Conservation (phyloP, 768 basidiomycete species). For the Hypholoma fasciculare region DNA sequence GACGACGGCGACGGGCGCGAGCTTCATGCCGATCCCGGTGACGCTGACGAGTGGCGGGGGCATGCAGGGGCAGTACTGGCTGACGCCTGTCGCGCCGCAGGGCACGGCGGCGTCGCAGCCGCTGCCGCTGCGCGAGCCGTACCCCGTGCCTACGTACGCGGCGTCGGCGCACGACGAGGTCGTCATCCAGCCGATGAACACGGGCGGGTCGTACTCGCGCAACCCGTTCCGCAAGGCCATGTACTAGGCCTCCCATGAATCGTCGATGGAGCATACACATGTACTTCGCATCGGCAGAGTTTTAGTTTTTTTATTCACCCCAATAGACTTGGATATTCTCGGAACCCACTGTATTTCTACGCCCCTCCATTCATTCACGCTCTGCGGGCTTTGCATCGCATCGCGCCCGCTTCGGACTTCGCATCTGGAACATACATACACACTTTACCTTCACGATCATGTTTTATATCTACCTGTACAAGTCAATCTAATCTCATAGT, state of each 20-base stretch:
- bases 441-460: neutral
- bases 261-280: too few species aligned
- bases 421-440: neutral
- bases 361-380: neutral
- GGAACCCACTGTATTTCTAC: neutral
- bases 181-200: conserved; percentile 25
- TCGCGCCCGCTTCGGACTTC: neutral
- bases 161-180: conserved; percentile 14
- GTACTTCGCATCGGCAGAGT: neutral
- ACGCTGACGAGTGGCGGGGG: conserved; percentile 16
- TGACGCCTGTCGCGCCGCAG: conserved; percentile 18
- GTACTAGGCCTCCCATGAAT: neutral
- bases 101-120: conserved; percentile 4
- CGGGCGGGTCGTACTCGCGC: conserved; percentile 23
- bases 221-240: conserved; percentile 28
- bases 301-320: neutral
- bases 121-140: conserved; percentile 8
- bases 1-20: conserved; percentile 14
- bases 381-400: neutral
- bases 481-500: too few species aligned
- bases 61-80: conserved; percentile 39
- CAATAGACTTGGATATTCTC: neutral
- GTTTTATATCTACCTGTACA: too few species aligned
- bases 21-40: conserved; percentile 19
- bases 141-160: neutral